These are phyloP conservation scores for Pyronema domesticum DNA, from an alignment of 495 filamentous ascomycete genomes.

Conservation along the genomic window DNA sequence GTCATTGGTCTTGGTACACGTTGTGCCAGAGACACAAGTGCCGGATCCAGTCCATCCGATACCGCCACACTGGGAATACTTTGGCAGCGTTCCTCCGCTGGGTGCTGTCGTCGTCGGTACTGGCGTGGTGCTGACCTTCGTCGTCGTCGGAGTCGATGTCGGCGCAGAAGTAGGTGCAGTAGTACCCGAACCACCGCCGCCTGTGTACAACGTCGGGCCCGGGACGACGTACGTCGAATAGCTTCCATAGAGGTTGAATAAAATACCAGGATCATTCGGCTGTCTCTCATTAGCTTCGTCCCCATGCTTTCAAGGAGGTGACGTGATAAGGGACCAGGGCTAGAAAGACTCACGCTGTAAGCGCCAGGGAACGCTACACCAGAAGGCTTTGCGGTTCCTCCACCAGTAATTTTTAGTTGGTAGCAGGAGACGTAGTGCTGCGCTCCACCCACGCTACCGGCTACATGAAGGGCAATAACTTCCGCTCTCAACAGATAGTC, in stretches of 20 bases:
- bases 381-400: slow-evolving; percentile 17
- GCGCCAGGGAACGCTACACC: slow-evolving; percentile 33
- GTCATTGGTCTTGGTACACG: slow-evolving; percentile 9
- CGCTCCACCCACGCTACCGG: slow-evolving; percentile 23
- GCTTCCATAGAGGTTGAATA: slow-evolving; percentile 29
- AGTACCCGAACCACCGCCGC: slow-evolving; percentile 13
- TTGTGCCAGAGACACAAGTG: slow-evolving; percentile 21
- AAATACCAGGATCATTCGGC: slow-evolving; percentile 30
- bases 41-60: slow-evolving; percentile 28
- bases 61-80: slow-evolving; percentile 33
- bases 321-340: background rate
- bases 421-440: slow-evolving; percentile 38
- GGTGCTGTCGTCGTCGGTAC: slow-evolving; percentile 36
- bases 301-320: slow-evolving; percentile 22
- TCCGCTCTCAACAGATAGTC: slow-evolving; percentile 39
- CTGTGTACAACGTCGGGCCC: slow-evolving; percentile 34
- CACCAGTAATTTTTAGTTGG: slow-evolving; percentile 25
- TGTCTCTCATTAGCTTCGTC: slow-evolving; percentile 37
- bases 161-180: background rate
- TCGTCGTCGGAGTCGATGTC: background rate
- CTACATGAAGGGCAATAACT: slow-evolving; percentile 34
- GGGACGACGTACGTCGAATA: slow-evolving; percentile 34
- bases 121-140: slow-evolving; percentile 29
- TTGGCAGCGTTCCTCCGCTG: slow-evolving; percentile 23
- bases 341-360: slow-evolving; percentile 21